Percentiles rank a stretch among this genome's conserved stretches.
Conservation (phyloP, 2,329 filamentous ascomycete genomes). For the Fusarium proliferatum region DNA sequence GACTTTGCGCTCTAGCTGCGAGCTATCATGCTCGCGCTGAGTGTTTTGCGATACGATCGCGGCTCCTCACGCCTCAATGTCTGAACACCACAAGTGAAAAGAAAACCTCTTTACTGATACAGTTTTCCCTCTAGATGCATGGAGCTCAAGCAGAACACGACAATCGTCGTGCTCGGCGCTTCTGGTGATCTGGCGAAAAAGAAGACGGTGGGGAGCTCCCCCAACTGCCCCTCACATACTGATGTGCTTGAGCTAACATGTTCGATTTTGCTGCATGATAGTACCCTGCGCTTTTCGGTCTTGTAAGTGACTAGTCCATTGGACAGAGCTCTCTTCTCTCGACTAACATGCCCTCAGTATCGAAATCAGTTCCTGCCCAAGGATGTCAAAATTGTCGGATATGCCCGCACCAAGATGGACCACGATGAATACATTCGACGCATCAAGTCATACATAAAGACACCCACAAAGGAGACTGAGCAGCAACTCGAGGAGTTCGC, state of each 20-base stretch:
- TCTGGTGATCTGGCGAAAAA: constrained; percentile 99
- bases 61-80: neutral
- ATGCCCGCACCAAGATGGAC: constrained; percentile 99
- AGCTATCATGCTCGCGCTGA: constrained; percentile 36
- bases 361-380: constrained; percentile 99
- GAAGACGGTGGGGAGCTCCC: constrained; percentile 81
- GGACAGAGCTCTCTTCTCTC: neutral
- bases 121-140: constrained; percentile 61
- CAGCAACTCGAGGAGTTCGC: constrained; percentile 94
- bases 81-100: constrained; percentile 3
- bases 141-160: constrained; percentile 98
- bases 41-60: constrained; percentile 30
- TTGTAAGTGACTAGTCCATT: constrained; percentile 72
- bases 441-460: constrained; percentile 98
- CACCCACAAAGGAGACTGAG: constrained; percentile 96
- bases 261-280: constrained; percentile 52
- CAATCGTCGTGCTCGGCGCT: constrained; percentile 95
- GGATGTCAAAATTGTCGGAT: constrained; percentile 96
- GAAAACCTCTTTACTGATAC: constrained; percentile 28
- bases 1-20: constrained; percentile 12
- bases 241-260: constrained; percentile 37
- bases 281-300: constrained; percentile 97
- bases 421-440: constrained; percentile 93
- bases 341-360: constrained; percentile 68
- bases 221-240: constrained; percentile 21